Evolutionary conservation across 495 filamentous ascomycete genomes (phyloP).

Genomic region (Halenospora varia): DNA sequence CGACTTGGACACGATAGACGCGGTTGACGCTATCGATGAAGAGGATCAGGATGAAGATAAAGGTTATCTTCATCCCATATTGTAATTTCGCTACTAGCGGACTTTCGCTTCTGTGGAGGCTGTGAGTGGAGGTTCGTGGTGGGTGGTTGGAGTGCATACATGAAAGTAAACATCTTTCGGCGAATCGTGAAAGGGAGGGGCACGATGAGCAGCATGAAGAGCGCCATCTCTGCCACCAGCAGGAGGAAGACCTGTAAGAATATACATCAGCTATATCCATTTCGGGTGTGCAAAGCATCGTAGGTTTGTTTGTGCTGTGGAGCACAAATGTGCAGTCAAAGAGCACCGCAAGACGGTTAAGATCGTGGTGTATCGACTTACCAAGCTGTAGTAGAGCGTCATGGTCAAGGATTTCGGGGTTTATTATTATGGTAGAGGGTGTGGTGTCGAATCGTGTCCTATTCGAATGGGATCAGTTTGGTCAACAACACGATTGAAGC

Average conservation of each 20-base stretch:
- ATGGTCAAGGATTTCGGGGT: conserved; percentile 49
- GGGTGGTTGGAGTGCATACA: conserved; percentile 12
- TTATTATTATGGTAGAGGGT: not conserved
- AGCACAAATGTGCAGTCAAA: too few species aligned
- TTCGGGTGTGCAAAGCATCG: not conserved
- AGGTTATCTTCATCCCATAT: conserved; percentile 74
- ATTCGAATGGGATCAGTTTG: conserved; percentile 12
- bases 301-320: not conserved
- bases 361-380: conserved; percentile 45
- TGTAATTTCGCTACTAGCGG: conserved; percentile 52
- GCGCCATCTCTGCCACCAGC: conserved; percentile 85
- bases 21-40: conserved; percentile 99
- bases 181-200: conserved; percentile 85
- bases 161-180: conserved; percentile 84
- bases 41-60: conserved; percentile 96
- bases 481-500: not conserved
- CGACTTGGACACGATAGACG: conserved; percentile 92
- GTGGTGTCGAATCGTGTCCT: conserved; percentile 16
- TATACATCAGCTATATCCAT: conserved; percentile 5
- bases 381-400: conserved; percentile 98
- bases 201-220: conserved; percentile 89
- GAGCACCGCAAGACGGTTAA: not conserved
- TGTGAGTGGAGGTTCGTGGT: conserved; percentile 5
- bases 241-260: conserved; percentile 79
- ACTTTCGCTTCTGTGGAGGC: conserved; percentile 65